Conservation (phyloP, 164 flowering plant species). For the Tetrastigma voinierianum region DNA sequence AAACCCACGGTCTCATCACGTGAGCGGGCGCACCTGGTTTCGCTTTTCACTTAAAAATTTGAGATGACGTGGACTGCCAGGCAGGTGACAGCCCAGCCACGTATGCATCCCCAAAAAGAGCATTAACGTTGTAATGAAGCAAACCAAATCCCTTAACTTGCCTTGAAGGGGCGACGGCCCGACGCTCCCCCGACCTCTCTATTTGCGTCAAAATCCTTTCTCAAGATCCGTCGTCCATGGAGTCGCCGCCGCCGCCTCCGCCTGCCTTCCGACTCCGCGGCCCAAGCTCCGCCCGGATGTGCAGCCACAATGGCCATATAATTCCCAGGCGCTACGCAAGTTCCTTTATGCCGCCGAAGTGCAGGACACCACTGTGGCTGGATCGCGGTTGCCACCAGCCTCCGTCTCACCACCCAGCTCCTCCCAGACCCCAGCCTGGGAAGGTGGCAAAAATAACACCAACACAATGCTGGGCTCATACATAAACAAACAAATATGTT, state of each 20-base stretch:
- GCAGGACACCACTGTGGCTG: constrained; percentile 47
- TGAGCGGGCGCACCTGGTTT: no score
- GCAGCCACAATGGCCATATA: constrained; percentile 49
- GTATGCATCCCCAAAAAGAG: no score
- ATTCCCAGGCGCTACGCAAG: constrained; percentile 35
- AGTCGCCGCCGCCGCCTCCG: constrained; percentile 9
- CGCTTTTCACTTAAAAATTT: no score
- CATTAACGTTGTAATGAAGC: no score
- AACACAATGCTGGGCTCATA: no score
- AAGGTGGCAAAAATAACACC: no score
- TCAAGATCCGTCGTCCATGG: constrained; percentile 7
- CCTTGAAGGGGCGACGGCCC: background rate
- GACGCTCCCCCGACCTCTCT: background rate
- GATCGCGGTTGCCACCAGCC: constrained; percentile 14
- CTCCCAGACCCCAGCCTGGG: constrained; percentile 10
- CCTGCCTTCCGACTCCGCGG: background rate
- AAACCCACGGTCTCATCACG: no score
- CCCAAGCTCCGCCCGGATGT: constrained; percentile 44
- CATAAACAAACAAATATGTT: no score
- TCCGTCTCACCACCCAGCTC: constrained; percentile 30
- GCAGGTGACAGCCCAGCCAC: no score
- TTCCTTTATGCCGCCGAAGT: constrained; percentile 42
- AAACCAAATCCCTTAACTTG: background rate
- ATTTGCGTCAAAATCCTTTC: background rate
- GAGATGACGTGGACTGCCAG: no score